Evolutionary conservation across 2,329 filamentous ascomycete species (phyloP).

Genomic region (Thielaviopsis ethacetica): DNA sequence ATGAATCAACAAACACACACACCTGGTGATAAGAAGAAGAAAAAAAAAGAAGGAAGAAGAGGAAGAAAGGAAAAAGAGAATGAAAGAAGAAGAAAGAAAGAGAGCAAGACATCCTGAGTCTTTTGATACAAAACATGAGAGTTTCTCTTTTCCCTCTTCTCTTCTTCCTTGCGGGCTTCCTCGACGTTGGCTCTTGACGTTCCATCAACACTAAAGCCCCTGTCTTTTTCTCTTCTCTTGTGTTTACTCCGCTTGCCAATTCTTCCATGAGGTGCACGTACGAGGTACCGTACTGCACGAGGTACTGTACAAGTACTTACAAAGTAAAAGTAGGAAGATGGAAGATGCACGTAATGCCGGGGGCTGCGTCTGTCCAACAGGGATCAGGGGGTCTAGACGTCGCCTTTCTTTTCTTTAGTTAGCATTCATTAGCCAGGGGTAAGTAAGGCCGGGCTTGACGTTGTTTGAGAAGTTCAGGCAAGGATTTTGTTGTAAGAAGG

Average conservation of each 20-base stretch:
- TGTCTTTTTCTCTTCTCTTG: too few relatives aligned
- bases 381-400: too few relatives aligned
- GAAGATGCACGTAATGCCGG: too few relatives aligned
- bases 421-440: too few relatives aligned
- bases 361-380: too few relatives aligned
- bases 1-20: neutral
- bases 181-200: neutral
- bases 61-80: neutral
- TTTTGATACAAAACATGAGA: neutral
- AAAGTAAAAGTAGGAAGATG: too few relatives aligned
- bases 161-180: neutral
- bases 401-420: too few relatives aligned
- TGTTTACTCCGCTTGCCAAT: neutral
- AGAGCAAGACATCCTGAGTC: neutral
- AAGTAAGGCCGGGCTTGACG: too few relatives aligned
- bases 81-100: neutral
- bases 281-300: too few relatives aligned
- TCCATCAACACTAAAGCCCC: too few relatives aligned
- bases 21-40: neutral
- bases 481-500: too few relatives aligned
- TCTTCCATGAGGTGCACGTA: neutral
- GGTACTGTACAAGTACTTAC: neutral
- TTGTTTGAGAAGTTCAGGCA: too few relatives aligned
- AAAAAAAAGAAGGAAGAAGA: neutral
- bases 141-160: neutral